Conservation (phyloP, 192 early-diverging fungal species). For the Phycomyces nitens region DNA sequence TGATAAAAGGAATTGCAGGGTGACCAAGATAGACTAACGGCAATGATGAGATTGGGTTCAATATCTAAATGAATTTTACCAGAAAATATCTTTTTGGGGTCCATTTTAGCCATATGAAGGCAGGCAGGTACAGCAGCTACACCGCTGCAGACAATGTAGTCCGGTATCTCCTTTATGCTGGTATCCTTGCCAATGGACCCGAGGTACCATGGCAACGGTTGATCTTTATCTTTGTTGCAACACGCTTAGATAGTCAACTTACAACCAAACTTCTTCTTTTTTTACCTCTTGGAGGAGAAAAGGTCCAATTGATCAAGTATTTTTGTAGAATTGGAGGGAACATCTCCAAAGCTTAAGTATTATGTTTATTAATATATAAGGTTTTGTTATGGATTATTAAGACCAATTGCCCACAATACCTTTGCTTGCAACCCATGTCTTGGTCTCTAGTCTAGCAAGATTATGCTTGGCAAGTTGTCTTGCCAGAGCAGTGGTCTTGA, state of each 20-base stretch:
- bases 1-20: slow-evolving; percentile 29
- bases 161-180: neutral
- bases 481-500: slow-evolving; percentile 13
- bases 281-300: neutral
- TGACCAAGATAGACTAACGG: slow-evolving; percentile 26
- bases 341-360: slow-evolving; percentile 16
- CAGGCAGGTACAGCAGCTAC: slow-evolving; percentile 25
- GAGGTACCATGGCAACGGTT: slow-evolving; percentile 19
- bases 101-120: slow-evolving; percentile 7
- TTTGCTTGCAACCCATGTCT: slow-evolving; percentile 12
- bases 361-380: too few relatives aligned
- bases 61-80: too few relatives aligned
- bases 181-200: slow-evolving; percentile 3
- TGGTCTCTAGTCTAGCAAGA: neutral
- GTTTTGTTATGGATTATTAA: too few relatives aligned
- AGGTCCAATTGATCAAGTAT: slow-evolving; percentile 6
- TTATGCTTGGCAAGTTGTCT: slow-evolving; percentile 9
- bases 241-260: neutral
- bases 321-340: slow-evolving; percentile 28
- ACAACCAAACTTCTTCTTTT: neutral
- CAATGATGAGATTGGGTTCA: too few relatives aligned
- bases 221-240: neutral
- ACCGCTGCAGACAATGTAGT: slow-evolving; percentile 24
- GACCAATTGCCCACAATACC: too few relatives aligned
- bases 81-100: slow-evolving; percentile 16